phyloP scores from a whole-genome alignment of 768 basidiomycete genomes.

The Mycena haematopus region DNA sequence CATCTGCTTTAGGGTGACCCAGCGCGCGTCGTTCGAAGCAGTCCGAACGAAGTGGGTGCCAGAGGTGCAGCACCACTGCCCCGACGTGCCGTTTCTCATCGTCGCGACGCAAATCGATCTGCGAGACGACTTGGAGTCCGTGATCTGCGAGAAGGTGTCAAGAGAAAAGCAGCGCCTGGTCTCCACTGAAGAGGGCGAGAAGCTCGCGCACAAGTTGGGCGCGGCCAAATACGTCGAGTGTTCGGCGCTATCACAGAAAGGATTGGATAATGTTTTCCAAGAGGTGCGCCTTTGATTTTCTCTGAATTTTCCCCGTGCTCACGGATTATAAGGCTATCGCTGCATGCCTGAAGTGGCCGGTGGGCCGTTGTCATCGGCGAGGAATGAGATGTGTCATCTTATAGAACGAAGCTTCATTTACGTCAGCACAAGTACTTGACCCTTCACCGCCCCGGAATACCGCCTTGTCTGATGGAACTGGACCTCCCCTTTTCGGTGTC shows the following conservation, averaged over 20 bases:
- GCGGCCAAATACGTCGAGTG: slow-evolving; percentile 99
- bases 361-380: slow-evolving; percentile 75
- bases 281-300: slow-evolving; percentile 65
- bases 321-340: slow-evolving; percentile 82
- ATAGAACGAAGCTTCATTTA: background rate
- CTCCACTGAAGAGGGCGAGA: slow-evolving; percentile 84
- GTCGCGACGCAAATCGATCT: slow-evolving; percentile 98
- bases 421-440: no score
- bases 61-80: slow-evolving; percentile 99
- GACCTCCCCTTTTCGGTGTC: no score
- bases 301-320: background rate
- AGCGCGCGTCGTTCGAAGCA: slow-evolving; percentile 98
- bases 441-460: no score
- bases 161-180: slow-evolving; percentile 97
- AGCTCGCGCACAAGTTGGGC: slow-evolving; percentile 95
- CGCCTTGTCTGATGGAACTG: no score
- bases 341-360: slow-evolving; percentile 96
- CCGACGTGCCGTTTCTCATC: slow-evolving; percentile 97
- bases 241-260: slow-evolving; percentile 98
- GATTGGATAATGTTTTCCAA: slow-evolving; percentile 99
- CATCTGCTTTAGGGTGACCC: slow-evolving; percentile 98
- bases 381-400: slow-evolving; percentile 65
- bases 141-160: slow-evolving; percentile 79
- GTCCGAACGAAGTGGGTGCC: slow-evolving; percentile 99
- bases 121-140: slow-evolving; percentile 89